A percentile compares a stretch with the other conserved stretches of the same genome.
These are phyloP conservation scores for Spiromastix sp. DNA, from an alignment of 2,329 filamentous ascomycete species.

Conservation along the genomic window DNA sequence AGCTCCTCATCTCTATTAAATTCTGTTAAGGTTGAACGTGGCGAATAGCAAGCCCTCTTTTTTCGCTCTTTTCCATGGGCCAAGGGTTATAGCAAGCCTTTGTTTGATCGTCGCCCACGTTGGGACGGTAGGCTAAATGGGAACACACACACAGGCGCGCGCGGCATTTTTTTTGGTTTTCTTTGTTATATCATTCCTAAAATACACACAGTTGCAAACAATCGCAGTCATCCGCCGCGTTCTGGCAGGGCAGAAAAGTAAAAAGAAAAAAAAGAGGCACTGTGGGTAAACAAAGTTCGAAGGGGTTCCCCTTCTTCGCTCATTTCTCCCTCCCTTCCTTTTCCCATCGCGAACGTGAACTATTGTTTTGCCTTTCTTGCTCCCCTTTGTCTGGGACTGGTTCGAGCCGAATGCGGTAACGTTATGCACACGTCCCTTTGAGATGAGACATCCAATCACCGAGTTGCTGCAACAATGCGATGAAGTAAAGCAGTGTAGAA, in stretches of 20 bases:
- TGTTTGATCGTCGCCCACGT: slow-evolving; percentile 10
- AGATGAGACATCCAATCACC: slow-evolving; percentile 17
- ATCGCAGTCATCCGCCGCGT: slow-evolving; percentile 11
- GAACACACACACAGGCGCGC: no score
- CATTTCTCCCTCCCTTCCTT: no score
- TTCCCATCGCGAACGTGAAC: slow-evolving; percentile 5
- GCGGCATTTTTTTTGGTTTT: slow-evolving; percentile 11
- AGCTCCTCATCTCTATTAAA: no score
- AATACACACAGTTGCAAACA: slow-evolving; percentile 14
- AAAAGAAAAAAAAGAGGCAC: no score
- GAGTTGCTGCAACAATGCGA: slow-evolving; percentile 22
- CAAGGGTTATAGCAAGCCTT: slow-evolving; percentile 9
- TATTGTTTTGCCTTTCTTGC: slow-evolving; percentile 22
- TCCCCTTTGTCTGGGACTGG: slow-evolving; percentile 24
- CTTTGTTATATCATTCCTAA: slow-evolving; percentile 10
- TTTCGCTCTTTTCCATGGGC: no score
- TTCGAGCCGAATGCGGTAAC: slow-evolving; percentile 21
- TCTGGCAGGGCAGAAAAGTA: slow-evolving; percentile 1
- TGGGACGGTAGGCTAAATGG: slow-evolving; percentile 8
- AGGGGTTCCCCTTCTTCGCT: no score
- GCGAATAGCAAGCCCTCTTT: slow-evolving; percentile 6
- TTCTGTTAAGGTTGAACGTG: slow-evolving; percentile 7
- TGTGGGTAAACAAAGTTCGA: no score
- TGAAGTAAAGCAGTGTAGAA: no score
- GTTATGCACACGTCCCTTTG: slow-evolving; percentile 15